Base-by-base conservation (phyloP, 805 yeast genomes). In the Metschnikowia amazonensis region DNA sequence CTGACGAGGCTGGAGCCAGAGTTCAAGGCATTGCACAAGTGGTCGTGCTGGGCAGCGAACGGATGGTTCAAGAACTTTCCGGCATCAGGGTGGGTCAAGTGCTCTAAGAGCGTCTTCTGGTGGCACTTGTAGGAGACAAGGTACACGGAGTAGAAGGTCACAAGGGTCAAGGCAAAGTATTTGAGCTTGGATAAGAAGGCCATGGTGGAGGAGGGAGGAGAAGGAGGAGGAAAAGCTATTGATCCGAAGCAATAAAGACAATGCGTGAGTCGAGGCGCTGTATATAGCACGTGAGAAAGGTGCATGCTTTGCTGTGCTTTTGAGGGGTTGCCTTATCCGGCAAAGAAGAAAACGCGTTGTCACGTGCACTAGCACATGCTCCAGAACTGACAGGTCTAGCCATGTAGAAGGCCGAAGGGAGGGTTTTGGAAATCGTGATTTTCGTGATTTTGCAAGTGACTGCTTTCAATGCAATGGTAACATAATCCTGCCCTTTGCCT, bases 41-140 rank as follows among this genome's bases (percentile, higher is more conserved):
- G 53, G 52, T 58, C 61, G 54, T 71, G 75, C 45, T 62, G 59
- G 47, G 63, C 61, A 40, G 65, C 50, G 43, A 69, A 61, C 36
- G 76, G 76, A 52, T 70, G 75, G 47, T 67, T 53, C 36, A 67
- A 59, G 11, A 55, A 45, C 36, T 64, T 56, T 44, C 61, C 60
- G 13, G 60, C 63, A 7, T 45, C 45, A 3, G 51, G 51, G 50
- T 60, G 63, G 36, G 47, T 34, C 43, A 46, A 46, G 31, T 39
- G 47, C 44, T 63, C 62, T 47, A 69, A 60, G 5, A 62, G 51
- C 10, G 62, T 39, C 53, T 62, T 64, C 36, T 60, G 51, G 50
- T 64, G 57, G 56, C 76, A 72, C 57, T 71, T 71, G 61, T 69
- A 70, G 28, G 63, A 56, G 53, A 58, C 60, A 50, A 72, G 67